These are phyloP conservation scores for Leccinum barrowsii DNA, from an alignment of 768 basidiomycete species.

Conservation along the genomic window DNA sequence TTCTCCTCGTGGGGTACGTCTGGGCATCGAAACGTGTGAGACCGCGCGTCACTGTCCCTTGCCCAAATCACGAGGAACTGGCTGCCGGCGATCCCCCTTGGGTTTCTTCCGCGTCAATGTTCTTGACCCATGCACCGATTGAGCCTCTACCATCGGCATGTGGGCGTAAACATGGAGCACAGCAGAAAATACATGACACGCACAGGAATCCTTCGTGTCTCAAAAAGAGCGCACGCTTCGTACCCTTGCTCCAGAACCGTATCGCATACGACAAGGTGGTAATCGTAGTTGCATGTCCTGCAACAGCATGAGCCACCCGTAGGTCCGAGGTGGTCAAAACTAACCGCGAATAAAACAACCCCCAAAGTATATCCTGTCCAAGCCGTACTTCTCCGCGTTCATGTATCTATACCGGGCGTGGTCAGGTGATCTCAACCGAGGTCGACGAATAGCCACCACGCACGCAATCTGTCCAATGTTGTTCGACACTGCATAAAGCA, in stretches of 20 bases:
- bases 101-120: slow-evolving; percentile 58
- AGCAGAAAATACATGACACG: slow-evolving; percentile 33
- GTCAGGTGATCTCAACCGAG: slow-evolving; percentile 11
- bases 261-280: slow-evolving; percentile 98
- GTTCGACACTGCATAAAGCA: slow-evolving; percentile 95
- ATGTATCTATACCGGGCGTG: slow-evolving; percentile 53
- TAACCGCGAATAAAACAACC: slow-evolving; percentile 97
- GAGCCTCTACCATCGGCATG: slow-evolving; percentile 57
- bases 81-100: slow-evolving; percentile 6
- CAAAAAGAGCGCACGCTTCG: slow-evolving; percentile 92
- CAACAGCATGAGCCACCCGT: slow-evolving; percentile 8
- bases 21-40: slow-evolving; percentile 10
- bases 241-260: slow-evolving; percentile 98
- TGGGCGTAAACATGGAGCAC: background rate
- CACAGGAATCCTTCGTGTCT: slow-evolving; percentile 97
- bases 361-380: slow-evolving; percentile 98
- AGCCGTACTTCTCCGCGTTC: slow-evolving; percentile 98
- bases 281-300: slow-evolving; percentile 95
- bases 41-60: background rate
- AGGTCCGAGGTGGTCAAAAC: slow-evolving; percentile 20
- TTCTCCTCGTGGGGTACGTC: slow-evolving; percentile 27
- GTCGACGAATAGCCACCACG: slow-evolving; percentile 36
- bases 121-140: slow-evolving; percentile 98
- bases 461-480: slow-evolving; percentile 99
- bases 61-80: slow-evolving; percentile 10